Percentiles rank a stretch among this genome's conserved stretches.
Conservation (phyloP, 129 eudicot genomes). For the Pulicaria dysenterica region DNA sequence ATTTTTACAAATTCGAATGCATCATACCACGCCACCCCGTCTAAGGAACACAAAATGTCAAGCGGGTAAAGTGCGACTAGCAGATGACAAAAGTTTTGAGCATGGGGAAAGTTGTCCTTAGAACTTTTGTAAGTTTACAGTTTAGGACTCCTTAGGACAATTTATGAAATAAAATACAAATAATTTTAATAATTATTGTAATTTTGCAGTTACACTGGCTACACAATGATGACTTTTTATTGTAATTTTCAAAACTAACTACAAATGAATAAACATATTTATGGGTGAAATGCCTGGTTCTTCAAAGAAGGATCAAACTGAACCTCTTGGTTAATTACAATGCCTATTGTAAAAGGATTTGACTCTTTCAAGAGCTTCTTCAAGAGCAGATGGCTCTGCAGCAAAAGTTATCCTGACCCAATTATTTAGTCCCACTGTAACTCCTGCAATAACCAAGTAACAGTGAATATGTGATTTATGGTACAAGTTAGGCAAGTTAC, state of each 20-base stretch:
- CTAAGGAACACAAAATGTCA: too few species aligned
- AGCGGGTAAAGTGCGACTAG: too few species aligned
- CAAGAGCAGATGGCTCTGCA: constrained; percentile 78
- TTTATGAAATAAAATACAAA: background rate
- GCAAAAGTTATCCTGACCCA: constrained; percentile 95
- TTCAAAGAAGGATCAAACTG: background rate
- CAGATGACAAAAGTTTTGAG: too few species aligned
- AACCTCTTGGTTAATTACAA: constrained; percentile 39
- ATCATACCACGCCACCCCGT: too few species aligned
- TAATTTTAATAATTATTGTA: constrained; percentile 1
- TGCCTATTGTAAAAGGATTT: constrained; percentile 64
- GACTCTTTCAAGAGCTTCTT: constrained; percentile 71
- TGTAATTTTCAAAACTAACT: constrained; percentile 1
- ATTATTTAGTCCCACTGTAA: constrained; percentile 79
- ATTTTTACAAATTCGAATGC: too few species aligned
- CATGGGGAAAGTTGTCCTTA: too few species aligned
- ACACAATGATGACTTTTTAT: background rate
- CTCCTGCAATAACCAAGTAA: constrained; percentile 43
- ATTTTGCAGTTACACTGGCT: background rate
- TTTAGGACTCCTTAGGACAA: background rate
- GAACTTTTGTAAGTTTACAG: too few species aligned
- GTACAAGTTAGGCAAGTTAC: background rate
- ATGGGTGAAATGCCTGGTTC: constrained; percentile 5
- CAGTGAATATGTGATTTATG: background rate
- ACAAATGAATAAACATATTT: constrained; percentile 21